Evolutionary conservation across 129 eudicot species (phyloP).

Genomic region (Scalesia atractyloides): DNA sequence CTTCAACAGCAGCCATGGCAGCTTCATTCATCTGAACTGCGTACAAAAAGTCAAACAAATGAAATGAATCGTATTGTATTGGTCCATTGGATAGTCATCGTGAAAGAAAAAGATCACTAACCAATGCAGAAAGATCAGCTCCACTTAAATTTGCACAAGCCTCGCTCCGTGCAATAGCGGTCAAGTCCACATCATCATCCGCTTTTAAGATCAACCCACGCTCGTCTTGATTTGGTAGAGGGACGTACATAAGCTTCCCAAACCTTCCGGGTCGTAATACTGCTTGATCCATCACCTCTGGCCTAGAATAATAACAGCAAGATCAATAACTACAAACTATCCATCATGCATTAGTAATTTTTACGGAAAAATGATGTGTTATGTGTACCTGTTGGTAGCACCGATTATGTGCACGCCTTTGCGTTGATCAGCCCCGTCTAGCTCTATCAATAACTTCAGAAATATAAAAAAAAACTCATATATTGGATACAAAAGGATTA

Average conservation of each 20-base stretch:
- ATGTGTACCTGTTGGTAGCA: conserved; percentile 95
- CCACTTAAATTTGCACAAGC: conserved; percentile 84
- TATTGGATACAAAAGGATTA: too few relatives aligned
- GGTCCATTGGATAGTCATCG: too few relatives aligned
- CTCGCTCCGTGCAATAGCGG: conserved; percentile 55
- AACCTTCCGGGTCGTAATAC: conserved; percentile 83
- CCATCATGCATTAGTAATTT: not conserved
- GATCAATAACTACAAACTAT: not conserved
- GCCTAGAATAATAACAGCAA: conserved; percentile 39
- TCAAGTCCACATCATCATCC: conserved; percentile 66
- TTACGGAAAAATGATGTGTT: too few relatives aligned
- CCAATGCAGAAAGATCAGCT: conserved; percentile 83
- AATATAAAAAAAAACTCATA: too few relatives aligned
- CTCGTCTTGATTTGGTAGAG: conserved; percentile 81
- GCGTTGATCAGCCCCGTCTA: conserved; percentile 73
- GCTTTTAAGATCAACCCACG: conserved; percentile 83
- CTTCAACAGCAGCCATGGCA: conserved; percentile 59
- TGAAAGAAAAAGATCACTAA: conserved; percentile 21
- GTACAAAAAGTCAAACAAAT: too few relatives aligned
- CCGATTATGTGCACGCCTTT: conserved; percentile 76
- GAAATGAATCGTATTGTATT: too few relatives aligned
- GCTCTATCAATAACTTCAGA: conserved; percentile 78
- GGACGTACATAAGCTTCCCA: conserved; percentile 70
- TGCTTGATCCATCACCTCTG: conserved; percentile 74
- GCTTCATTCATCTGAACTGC: conserved; percentile 77